Percentiles rank a stretch among this genome's conserved stretches.
These are phyloP conservation scores for Thuja plicata DNA, from an alignment of 83 land plant species.

Conservation along the genomic window DNA sequence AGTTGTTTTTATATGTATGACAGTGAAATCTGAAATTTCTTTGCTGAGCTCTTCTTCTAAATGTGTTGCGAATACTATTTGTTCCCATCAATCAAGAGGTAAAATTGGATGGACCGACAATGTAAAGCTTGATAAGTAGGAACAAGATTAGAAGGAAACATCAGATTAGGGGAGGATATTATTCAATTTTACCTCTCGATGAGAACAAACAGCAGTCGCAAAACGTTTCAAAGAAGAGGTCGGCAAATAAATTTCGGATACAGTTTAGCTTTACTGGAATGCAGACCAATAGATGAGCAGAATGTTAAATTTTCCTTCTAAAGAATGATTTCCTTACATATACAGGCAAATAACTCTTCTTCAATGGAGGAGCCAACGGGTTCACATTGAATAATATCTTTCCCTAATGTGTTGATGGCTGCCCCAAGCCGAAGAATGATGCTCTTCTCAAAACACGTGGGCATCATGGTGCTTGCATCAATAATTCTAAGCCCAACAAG, in stretches of 20 bases:
- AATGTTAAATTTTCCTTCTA: not conserved
- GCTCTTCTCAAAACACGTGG: constrained; percentile 19
- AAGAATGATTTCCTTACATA: constrained; percentile 11
- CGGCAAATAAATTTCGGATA: constrained; percentile 20
- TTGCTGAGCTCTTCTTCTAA: constrained; percentile 23
- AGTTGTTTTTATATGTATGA: not conserved
- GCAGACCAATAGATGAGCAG: not conserved
- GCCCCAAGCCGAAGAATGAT: not conserved
- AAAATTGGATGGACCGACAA: constrained; percentile 67
- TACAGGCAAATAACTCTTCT: not conserved
- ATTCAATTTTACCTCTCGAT: not conserved
- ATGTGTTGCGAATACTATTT: constrained; percentile 27
- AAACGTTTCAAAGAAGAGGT: constrained; percentile 19
- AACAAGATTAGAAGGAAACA: constrained; percentile 66
- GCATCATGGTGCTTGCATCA: constrained; percentile 29
- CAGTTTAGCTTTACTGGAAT: not conserved
- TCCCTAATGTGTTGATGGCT: not conserved
- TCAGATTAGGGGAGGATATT: constrained; percentile 27
- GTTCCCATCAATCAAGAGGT: constrained; percentile 22
- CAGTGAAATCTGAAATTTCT: constrained; percentile 29
- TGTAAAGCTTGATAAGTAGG: constrained; percentile 75
- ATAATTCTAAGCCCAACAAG: constrained; percentile 85
- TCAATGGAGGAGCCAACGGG: not conserved
- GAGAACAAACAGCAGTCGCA: not conserved
- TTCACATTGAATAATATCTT: not conserved